Conservation (phyloP, 2,329 filamentous ascomycete genomes). For the Chaetothyriales sp. region DNA sequence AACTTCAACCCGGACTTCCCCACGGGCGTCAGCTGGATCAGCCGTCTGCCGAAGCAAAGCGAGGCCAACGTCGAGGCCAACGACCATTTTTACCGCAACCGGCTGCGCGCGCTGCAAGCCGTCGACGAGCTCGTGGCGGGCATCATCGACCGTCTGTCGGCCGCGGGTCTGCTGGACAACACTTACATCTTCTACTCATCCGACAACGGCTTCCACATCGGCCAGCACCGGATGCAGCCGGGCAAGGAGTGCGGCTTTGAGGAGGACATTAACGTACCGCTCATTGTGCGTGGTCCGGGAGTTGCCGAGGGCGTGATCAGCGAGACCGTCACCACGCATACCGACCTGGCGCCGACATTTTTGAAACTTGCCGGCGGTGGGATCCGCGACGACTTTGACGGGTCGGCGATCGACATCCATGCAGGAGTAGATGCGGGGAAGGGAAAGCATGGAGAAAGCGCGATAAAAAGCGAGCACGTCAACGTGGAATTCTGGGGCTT, state of each 20-base stretch:
- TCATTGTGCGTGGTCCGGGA: conserved; percentile 46
- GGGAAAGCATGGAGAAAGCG: conserved; percentile 4
- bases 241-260: conserved; percentile 47
- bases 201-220: conserved; percentile 48
- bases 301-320: conserved; percentile 31
- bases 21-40: conserved; percentile 35
- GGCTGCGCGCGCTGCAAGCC: conserved; percentile 37
- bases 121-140: conserved; percentile 41
- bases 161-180: conserved; percentile 33
- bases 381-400: conserved; percentile 21
- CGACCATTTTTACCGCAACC: conserved; percentile 38
- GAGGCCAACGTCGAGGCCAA: conserved; percentile 35
- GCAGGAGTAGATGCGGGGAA: neutral
- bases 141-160: conserved; percentile 30
- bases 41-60: conserved; percentile 31
- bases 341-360: conserved; percentile 50
- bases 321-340: conserved; percentile 45
- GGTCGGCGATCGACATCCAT: conserved; percentile 1
- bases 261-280: conserved; percentile 46
- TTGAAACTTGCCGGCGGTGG: conserved; percentile 22
- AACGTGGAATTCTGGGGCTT: conserved; percentile 46
- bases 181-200: conserved; percentile 49
- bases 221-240: conserved; percentile 44
- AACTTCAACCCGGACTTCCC: conserved; percentile 51
- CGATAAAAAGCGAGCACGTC: conserved; percentile 42